Conservation (phyloP, 768 basidiomycete species). For the Candolleomyces efflorescens region DNA sequence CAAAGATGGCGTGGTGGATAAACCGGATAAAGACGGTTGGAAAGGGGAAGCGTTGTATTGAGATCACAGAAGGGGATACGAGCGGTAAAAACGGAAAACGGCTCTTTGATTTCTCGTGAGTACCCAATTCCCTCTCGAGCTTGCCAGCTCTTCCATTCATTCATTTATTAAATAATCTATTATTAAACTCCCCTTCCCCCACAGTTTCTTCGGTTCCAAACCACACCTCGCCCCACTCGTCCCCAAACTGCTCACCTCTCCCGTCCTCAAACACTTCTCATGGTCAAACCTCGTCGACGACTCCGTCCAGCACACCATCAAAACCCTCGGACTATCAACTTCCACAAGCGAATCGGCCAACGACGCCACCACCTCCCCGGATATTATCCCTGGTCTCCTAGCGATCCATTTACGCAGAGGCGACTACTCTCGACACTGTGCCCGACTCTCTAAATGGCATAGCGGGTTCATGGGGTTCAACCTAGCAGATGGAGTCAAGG, state of each 20-base stretch:
- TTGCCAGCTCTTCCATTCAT: background rate
- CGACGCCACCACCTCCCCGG: background rate
- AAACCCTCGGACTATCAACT: constrained; percentile 20
- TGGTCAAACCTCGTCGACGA: constrained; percentile 52
- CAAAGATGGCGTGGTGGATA: constrained; percentile 41
- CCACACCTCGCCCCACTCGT: constrained; percentile 38
- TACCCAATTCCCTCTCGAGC: constrained; percentile 3
- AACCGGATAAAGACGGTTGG: constrained; percentile 29
- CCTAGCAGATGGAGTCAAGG: constrained; percentile 30
- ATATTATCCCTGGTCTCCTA: constrained; percentile 36
- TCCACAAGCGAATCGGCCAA: background rate
- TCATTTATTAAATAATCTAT: background rate
- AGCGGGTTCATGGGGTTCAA: constrained; percentile 48
- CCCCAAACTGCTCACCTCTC: constrained; percentile 39
- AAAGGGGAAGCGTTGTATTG: constrained; percentile 18
- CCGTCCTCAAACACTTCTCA: constrained; percentile 43
- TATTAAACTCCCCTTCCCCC: background rate
- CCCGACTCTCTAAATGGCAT: constrained; percentile 41
- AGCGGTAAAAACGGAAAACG: constrained; percentile 23
- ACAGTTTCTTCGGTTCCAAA: constrained; percentile 41
- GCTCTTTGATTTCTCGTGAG: constrained; percentile 50
- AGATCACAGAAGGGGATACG: constrained; percentile 42
- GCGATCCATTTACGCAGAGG: constrained; percentile 56
- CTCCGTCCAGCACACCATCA: constrained; percentile 47
- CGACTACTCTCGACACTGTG: constrained; percentile 53